Evolutionary conservation across 306 rosid species (phyloP), one percentile per base, ranked within the genome.

Genomic region (Quercus berberidifolia): DNA sequence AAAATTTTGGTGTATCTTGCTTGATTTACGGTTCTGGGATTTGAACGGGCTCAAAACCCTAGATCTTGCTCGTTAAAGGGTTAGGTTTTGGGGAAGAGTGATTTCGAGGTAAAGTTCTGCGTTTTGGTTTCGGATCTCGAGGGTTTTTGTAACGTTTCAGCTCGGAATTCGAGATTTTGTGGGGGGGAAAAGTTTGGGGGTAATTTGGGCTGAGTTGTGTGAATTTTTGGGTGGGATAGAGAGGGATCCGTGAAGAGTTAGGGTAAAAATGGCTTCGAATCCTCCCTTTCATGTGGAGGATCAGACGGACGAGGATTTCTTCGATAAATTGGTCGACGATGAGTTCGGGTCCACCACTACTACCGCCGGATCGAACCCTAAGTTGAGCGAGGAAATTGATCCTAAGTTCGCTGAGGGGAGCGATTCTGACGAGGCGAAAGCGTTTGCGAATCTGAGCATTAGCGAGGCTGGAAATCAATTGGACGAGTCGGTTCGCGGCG

Each of bases 221-320:
- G 80, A 82, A 69, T 82, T 84, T 82, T 41, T 82, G 68, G 46
- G 73, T 51, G 62, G 30, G 76, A 76, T 88, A 80, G 28, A 75
- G 74, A 52, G 76, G 77, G 58, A 78, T 49, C 79, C 79, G 63
- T 73, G 51, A 76, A 83, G 88, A 76, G 7, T 78, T 83, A 78
- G 83, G 91, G 85, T 76, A 74, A 31, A 49, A 77, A 94, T 94
- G 98, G 97, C 92, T 80, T 83, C 96, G 62, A 89, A 85, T 90
- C 97, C 94, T 91, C 92, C 97, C 80, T 89, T 86, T 71, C 83
- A 81, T 17, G 71, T 92, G 94, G 96, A 94, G 94, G 98, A 94
- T 92, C 93, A 89, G 76, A 86, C 97, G 35, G 96, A 92, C 59
- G 98, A 85, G 82, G 98, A 92, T 85, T 94, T 94, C 84, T 94